Percentiles rank a stretch among this genome's conserved stretches.
Evolutionary conservation across 1,139 yeast species (phyloP).

Genomic region (Yamadazyma buinensis): DNA sequence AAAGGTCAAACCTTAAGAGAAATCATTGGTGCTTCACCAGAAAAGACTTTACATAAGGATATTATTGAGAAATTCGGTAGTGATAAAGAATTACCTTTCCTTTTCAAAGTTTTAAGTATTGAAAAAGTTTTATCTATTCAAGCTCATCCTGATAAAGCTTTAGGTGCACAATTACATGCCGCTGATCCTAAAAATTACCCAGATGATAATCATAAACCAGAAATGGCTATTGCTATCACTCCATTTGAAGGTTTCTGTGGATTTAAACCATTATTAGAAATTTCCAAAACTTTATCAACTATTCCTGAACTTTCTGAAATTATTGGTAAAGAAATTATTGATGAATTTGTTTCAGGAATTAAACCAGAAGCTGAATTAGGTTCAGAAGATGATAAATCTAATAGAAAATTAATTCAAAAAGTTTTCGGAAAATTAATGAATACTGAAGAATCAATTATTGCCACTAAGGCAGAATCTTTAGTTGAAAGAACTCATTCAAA

Average conservation of each 20-base stretch:
- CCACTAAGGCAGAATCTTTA: slow-evolving; percentile 52
- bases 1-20: slow-evolving; percentile 60
- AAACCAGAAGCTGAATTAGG: slow-evolving; percentile 42
- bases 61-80: slow-evolving; percentile 68
- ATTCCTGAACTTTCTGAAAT: slow-evolving; percentile 74
- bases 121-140: slow-evolving; percentile 91
- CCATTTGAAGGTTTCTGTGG: slow-evolving; percentile 98
- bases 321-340: slow-evolving; percentile 59
- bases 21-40: slow-evolving; percentile 59
- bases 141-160: slow-evolving; percentile 93
- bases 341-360: slow-evolving; percentile 50
- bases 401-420: slow-evolving; percentile 64
- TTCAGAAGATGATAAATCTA: slow-evolving; percentile 44
- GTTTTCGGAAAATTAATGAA: slow-evolving; percentile 84
- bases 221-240: slow-evolving; percentile 97
- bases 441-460: slow-evolving; percentile 55
- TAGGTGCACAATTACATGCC: slow-evolving; percentile 73
- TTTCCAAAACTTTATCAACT: slow-evolving; percentile 59
- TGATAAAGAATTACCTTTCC: slow-evolving; percentile 74
- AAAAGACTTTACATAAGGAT: slow-evolving; percentile 49
- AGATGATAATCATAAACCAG: slow-evolving; percentile 98
- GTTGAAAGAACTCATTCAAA: slow-evolving; percentile 55
- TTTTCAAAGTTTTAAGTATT: slow-evolving; percentile 90
- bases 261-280: slow-evolving; percentile 82
- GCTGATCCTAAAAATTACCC: slow-evolving; percentile 93